Percentiles rank a stretch among this genome's conserved stretches.
Conservation (phyloP, 306 rosid species). For the Biancaea sappan region DNA sequence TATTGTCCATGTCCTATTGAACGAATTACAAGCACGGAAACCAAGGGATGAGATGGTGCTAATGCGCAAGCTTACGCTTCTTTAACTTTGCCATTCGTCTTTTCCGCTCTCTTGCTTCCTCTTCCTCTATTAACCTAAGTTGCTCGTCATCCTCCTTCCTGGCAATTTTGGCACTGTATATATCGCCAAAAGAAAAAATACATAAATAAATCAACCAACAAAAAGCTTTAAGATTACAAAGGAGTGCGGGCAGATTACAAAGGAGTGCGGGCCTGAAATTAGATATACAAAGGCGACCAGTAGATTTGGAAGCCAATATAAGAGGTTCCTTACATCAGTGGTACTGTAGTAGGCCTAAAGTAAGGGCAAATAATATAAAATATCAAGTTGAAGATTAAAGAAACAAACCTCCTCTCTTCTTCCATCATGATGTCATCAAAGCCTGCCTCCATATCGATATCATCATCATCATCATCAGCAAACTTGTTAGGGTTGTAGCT, state of each 20-base stretch:
- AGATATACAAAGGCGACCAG: neutral
- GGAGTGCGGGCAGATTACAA: neutral
- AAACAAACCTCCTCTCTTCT: conserved; percentile 70
- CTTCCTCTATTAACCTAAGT: conserved; percentile 52
- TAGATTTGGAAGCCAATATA: neutral
- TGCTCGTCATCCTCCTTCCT: conserved; percentile 72
- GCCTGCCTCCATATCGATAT: conserved; percentile 80
- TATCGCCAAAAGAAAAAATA: neutral
- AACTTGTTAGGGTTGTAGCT: conserved; percentile 66
- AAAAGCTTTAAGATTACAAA: neutral
- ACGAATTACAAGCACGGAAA: conserved; percentile 24
- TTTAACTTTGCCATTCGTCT: conserved; percentile 42
- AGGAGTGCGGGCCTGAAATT: neutral
- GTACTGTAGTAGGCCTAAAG: neutral
- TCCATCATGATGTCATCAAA: conserved; percentile 75
- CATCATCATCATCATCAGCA: conserved; percentile 56
- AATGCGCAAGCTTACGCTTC: conserved; percentile 50
- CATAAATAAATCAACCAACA: conserved; percentile 13
- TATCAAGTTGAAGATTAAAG: neutral
- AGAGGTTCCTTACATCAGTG: neutral
- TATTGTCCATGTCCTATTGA: conserved; percentile 26
- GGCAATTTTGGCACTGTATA: conserved; percentile 52
- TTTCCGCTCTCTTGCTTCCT: conserved; percentile 51
- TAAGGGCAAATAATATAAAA: neutral
- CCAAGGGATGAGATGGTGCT: neutral